Base-by-base conservation (phyloP, 2,329 filamentous ascomycete genomes). In the Calycina herbarum region DNA sequence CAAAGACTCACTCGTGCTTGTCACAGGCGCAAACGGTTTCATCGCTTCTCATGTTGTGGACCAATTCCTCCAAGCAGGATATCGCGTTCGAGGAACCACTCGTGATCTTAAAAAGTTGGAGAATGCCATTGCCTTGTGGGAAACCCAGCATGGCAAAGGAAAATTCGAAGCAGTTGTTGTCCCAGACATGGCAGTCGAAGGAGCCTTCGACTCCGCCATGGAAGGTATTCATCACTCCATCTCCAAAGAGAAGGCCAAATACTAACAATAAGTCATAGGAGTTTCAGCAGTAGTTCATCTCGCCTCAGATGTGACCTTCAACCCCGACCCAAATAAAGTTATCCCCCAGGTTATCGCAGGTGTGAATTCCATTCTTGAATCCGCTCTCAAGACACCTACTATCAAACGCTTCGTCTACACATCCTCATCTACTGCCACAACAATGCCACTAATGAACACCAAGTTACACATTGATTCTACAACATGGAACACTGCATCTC, bases 11-110 rank as follows among this genome's bases (percentile, higher is more conserved):
- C 69, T 71, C 0, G 73, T 82, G n/a, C 76, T 82, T 0, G 73
- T 82, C 1, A 82, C 79, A 0, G 81, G 79, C 2, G 74, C 69
- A 31, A 82, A 79, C 40, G 80, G 81, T 1, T 76, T 77, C 58
- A 72, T 83, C 5, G 81, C 72, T 2, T 78, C 78, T 0, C 76
- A 82, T 17, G 73, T 80, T 6, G 77, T 75, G 3, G 74, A 79
- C 56, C 75, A 80, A 58, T 71, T 81, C 11, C 75, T 82, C 0
- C 61, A 70, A 0, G 70, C 71, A 0, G 81, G 81, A 6, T 82
- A 79, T 67, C 76, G 74, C 3, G 81, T 84, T 17, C 79, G 80
- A 15, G 82, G 81, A 0, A 81, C 79, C 1, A 78, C 78, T 15
- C 80, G 81, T 0, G 69, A 75, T 57, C 33, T 66, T 0, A 68